Conservation (phyloP, 352 stramenopile genomes). For the Globisporangium cystogenes region DNA sequence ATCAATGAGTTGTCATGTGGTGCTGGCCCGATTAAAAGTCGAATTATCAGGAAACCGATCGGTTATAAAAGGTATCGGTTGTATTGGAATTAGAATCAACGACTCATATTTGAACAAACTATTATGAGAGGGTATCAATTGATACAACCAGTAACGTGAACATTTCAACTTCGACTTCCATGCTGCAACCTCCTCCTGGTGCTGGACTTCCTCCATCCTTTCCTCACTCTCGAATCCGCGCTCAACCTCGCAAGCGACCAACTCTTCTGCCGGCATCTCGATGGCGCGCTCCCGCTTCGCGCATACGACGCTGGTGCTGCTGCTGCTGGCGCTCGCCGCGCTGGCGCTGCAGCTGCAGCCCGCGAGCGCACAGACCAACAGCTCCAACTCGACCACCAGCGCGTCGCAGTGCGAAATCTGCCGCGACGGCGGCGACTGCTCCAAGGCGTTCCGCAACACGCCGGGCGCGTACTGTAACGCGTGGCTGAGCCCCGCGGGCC, state of each 20-base stretch:
- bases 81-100: no score
- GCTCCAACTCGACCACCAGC: not conserved
- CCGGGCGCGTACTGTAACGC: constrained; percentile 45
- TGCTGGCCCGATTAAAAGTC: no score
- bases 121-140: no score
- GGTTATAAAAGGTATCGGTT: no score
- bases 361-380: constrained; percentile 3
- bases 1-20: no score
- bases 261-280: not conserved
- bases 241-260: not conserved
- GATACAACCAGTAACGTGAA: no score
- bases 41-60: no score
- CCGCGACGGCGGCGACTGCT: constrained; percentile 34
- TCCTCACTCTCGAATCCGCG: constrained; percentile 5
- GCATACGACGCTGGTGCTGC: not conserved
- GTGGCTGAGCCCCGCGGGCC: constrained; percentile 32
- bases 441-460: constrained; percentile 29
- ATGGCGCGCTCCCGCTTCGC: not conserved
- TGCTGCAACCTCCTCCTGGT: no score
- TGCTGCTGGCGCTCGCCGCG: not conserved
- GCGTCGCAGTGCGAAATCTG: constrained; percentile 42
- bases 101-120: no score
- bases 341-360: constrained; percentile 1
- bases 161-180: no score
- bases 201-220: no score